A percentile compares a stretch with the other conserved stretches of the same genome.
Conservation (phyloP, 495 filamentous ascomycete species). For the Penicillium chermesinum region DNA sequence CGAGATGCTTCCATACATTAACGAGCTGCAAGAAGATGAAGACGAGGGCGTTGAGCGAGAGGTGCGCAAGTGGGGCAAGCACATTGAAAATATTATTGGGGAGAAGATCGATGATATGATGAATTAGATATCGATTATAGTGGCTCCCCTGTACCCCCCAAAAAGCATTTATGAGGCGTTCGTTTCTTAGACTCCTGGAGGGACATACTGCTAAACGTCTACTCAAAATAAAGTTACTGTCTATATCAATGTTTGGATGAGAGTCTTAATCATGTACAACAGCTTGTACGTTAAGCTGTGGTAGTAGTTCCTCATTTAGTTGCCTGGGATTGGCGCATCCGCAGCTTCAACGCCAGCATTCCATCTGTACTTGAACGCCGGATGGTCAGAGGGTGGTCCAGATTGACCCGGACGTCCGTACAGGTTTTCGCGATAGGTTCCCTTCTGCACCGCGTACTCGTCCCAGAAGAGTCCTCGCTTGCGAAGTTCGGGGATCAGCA, state of each 20-base stretch:
- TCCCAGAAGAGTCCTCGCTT: constrained; percentile 45
- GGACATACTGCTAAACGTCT: constrained; percentile 8
- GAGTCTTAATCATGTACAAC: background rate
- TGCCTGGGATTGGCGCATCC: constrained; percentile 18
- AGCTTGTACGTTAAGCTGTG: too few species aligned
- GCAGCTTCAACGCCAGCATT: constrained; percentile 35
- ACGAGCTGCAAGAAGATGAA: constrained; percentile 91
- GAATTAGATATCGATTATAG: constrained; percentile 45
- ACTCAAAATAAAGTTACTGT: constrained; percentile 13
- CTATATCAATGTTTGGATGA: constrained; percentile 1
- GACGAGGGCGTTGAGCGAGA: constrained; percentile 88
- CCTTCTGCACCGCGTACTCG: constrained; percentile 40
- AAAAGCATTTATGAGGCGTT: constrained; percentile 28
- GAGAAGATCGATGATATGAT: constrained; percentile 88
- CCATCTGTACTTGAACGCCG: constrained; percentile 48
- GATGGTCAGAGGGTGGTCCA: constrained; percentile 43
- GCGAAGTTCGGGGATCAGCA: constrained; percentile 43
- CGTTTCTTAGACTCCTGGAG: constrained; percentile 14
- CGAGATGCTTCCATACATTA: constrained; percentile 92
- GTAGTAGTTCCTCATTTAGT: too few species aligned
- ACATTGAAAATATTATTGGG: constrained; percentile 80
- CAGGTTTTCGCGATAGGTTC: constrained; percentile 47
- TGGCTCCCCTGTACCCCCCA: constrained; percentile 20
- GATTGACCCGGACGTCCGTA: constrained; percentile 37
- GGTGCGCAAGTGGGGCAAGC: constrained; percentile 77